Percentiles rank a stretch among this genome's conserved stretches.
Conservation (phyloP, 176 grass and related monocot species). For the Melocanna baccifera region DNA sequence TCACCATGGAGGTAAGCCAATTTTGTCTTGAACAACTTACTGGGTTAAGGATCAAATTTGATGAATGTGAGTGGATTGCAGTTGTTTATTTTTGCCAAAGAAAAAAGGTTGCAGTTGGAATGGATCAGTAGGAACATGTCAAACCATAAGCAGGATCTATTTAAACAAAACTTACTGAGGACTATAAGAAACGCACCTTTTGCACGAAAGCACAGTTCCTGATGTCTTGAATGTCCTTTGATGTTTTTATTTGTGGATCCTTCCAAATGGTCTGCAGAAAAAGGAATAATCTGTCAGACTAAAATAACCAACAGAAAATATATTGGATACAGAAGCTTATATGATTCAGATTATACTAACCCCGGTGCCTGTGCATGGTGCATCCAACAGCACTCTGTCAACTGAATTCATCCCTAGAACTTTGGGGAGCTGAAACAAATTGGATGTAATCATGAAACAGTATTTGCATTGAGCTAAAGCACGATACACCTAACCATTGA, state of each 20-base stretch:
- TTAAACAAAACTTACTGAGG: not conserved
- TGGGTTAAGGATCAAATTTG: not conserved
- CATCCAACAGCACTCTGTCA: conserved; percentile 97
- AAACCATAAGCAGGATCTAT: not conserved
- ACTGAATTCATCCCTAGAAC: conserved; percentile 84
- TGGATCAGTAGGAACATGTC: not conserved
- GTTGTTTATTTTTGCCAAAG: not conserved
- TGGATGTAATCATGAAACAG: not conserved
- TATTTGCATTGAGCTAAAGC: not conserved
- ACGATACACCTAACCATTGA: not conserved
- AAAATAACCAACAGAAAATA: conserved; percentile 4
- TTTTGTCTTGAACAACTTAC: not conserved
- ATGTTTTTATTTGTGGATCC: conserved; percentile 84
- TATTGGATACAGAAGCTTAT: conserved; percentile 23
- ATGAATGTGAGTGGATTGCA: not conserved
- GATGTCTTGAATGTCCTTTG: conserved; percentile 82
- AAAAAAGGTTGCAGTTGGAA: not conserved
- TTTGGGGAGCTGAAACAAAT: conserved; percentile 71
- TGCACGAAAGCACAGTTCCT: conserved; percentile 82
- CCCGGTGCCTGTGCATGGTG: conserved; percentile 89
- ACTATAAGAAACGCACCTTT: conserved; percentile 62
- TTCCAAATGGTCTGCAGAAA: conserved; percentile 86
- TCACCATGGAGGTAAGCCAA: not conserved
- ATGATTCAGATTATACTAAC: conserved; percentile 39
- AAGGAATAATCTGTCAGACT: not conserved